phyloP scores from a whole-genome alignment of 2,329 filamentous ascomycete species.

The Trichoderma cornu-damae region DNA sequence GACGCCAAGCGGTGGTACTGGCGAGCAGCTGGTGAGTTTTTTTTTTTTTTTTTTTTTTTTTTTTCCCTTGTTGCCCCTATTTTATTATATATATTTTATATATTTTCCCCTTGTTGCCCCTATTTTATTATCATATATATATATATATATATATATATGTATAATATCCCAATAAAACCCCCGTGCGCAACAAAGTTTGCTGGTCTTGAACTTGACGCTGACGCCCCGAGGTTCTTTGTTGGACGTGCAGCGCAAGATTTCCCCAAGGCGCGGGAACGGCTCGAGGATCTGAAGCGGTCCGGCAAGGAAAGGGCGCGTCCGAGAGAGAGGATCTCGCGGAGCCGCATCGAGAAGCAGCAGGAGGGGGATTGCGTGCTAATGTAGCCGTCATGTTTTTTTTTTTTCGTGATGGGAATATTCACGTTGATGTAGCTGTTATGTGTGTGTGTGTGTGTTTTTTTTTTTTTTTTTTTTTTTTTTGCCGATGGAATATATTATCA shows the following conservation, averaged over 20 bases:
- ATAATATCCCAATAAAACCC: too few relatives aligned
- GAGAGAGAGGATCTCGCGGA: constrained; percentile 74
- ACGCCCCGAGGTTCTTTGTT: too few relatives aligned
- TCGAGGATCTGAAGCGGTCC: constrained; percentile 84
- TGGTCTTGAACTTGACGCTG: constrained; percentile 22
- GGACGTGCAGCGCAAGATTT: constrained; percentile 73
- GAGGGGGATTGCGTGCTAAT: constrained; percentile 85
- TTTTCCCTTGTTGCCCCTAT: too few relatives aligned
- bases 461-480: not conserved
- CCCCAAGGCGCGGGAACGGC: constrained; percentile 82
- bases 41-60: too few relatives aligned
- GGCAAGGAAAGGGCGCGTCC: constrained; percentile 63
- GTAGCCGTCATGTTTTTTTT: constrained; percentile 41
- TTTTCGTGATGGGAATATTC: too few relatives aligned
- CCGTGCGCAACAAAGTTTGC: not conserved
- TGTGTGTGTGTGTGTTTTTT: not conserved
- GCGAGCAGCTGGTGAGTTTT: constrained; percentile 80
- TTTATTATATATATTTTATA: too few relatives aligned
- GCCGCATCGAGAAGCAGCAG: constrained; percentile 75
- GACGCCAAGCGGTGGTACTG: constrained; percentile 99
- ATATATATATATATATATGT: not conserved
- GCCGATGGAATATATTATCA: too few relatives aligned
- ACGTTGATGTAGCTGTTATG: too few relatives aligned
- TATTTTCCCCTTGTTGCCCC: too few relatives aligned
- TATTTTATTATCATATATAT: not conserved